Percentiles rank a stretch among this genome's conserved stretches.
Conservation (phyloP, 306 rosid genomes). For the Begonia peltatifolia region DNA sequence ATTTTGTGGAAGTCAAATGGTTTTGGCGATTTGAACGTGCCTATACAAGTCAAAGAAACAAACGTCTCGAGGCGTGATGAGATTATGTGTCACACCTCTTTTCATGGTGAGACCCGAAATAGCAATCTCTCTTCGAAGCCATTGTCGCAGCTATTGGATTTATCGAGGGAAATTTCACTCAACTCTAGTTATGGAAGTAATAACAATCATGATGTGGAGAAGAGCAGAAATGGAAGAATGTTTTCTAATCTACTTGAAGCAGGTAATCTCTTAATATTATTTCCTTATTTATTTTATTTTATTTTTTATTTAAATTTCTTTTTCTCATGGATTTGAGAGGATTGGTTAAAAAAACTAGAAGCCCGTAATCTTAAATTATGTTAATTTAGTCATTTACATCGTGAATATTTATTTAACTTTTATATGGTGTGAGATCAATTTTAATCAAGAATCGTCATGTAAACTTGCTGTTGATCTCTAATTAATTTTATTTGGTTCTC, state of each 20-base stretch:
- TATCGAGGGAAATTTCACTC: constrained; percentile 30
- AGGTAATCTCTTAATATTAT: constrained; percentile 23
- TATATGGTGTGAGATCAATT: too few species aligned
- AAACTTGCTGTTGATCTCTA: too few species aligned
- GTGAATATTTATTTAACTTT: too few species aligned
- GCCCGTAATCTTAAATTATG: not conserved
- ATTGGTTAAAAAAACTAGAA: not conserved
- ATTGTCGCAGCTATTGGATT: constrained; percentile 24
- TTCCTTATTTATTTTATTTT: constrained; percentile 1
- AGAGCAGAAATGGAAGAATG: constrained; percentile 28
- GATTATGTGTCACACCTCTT: constrained; percentile 5
- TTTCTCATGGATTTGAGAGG: not conserved
- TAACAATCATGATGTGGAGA: constrained; percentile 30
- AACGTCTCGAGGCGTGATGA: constrained; percentile 28
- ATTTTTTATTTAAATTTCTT: not conserved
- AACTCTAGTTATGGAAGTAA: constrained; percentile 30
- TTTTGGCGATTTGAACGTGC: constrained; percentile 84
- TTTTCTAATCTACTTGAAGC: constrained; percentile 43
- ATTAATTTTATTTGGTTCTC: constrained; percentile 5
- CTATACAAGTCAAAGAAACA: constrained; percentile 56
- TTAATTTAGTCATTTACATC: not conserved
- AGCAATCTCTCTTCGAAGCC: constrained; percentile 25
- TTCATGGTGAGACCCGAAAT: constrained; percentile 23
- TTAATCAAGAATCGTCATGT: too few species aligned
- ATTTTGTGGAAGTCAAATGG: constrained; percentile 30